phyloP scores from a whole-genome alignment of 2,329 filamentous ascomycete genomes.

The Davidsoniella virescens region DNA sequence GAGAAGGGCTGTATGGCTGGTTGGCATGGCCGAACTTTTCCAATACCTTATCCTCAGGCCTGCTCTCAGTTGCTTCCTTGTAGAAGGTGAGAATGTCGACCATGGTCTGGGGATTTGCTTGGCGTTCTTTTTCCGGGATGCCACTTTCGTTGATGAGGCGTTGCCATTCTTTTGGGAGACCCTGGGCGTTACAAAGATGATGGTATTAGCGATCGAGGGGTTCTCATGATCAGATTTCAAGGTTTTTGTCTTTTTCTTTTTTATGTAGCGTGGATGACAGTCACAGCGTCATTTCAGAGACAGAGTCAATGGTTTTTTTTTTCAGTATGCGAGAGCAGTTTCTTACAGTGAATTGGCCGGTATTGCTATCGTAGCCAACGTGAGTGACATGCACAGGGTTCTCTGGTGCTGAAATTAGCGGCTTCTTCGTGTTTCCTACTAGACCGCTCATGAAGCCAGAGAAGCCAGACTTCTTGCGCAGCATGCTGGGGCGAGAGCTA shows the following conservation, averaged over 20 bases:
- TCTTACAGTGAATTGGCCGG: slow-evolving; percentile 86
- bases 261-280: no score
- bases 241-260: no score
- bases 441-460: slow-evolving; percentile 73
- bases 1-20: slow-evolving; percentile 29
- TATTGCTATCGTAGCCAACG: slow-evolving; percentile 91
- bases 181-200: slow-evolving; percentile 32
- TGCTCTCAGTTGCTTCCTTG: slow-evolving; percentile 75
- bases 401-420: slow-evolving; percentile 91
- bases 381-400: slow-evolving; percentile 97
- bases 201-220: slow-evolving; percentile 14
- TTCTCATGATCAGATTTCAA: background rate
- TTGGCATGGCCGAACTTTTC: slow-evolving; percentile 91
- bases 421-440: slow-evolving; percentile 72
- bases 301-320: no score
- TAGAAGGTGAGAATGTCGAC: slow-evolving; percentile 94
- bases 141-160: slow-evolving; percentile 87
- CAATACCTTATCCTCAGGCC: slow-evolving; percentile 72
- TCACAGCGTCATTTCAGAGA: no score
- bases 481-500: slow-evolving; percentile 29
- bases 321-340: background rate
- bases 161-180: slow-evolving; percentile 95
- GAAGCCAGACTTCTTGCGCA: slow-evolving; percentile 77
- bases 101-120: slow-evolving; percentile 89
- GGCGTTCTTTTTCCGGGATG: slow-evolving; percentile 88